These are phyloP conservation scores for Tilletia setariae DNA, from an alignment of 1,284 basidiomycete species.

Conservation along the genomic window DNA sequence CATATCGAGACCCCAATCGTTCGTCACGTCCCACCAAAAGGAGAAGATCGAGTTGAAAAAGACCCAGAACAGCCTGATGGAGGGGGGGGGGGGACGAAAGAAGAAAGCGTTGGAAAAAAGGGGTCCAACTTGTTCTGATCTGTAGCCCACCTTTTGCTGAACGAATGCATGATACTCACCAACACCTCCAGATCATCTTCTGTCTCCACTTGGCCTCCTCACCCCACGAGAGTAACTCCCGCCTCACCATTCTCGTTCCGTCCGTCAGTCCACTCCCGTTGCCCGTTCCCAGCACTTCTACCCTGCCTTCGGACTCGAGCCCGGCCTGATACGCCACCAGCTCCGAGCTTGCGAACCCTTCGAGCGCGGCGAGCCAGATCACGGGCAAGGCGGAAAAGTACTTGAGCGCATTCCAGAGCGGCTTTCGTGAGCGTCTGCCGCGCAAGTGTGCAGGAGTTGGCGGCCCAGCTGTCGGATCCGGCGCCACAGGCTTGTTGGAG, in stretches of 20 bases:
- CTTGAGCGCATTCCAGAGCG: conserved; percentile 90
- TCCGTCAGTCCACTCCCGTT: conserved; percentile 25
- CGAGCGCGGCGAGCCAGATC: conserved; percentile 66
- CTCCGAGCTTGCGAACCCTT: conserved; percentile 14
- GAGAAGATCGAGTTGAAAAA: conserved; percentile 87
- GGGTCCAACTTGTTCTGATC: too few relatives aligned
- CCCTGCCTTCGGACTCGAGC: conserved; percentile 6
- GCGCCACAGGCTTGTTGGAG: too few relatives aligned
- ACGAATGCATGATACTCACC: conserved; percentile 1
- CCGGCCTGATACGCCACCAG: conserved; percentile 1
- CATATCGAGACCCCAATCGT: conserved; percentile 92
- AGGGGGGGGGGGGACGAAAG: not conserved
- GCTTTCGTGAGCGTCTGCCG: conserved; percentile 56
- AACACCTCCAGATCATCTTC: conserved; percentile 16
- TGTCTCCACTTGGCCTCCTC: conserved; percentile 31
- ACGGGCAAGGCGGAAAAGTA: conserved; percentile 98
- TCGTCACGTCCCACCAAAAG: conserved; percentile 98
- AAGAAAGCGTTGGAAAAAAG: too few relatives aligned
- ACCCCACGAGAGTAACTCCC: conserved; percentile 24
- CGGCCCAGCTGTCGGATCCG: not conserved
- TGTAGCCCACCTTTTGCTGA: too few relatives aligned
- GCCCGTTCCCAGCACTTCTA: not conserved
- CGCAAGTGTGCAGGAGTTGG: conserved; percentile 11
- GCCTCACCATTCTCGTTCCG: conserved; percentile 24
- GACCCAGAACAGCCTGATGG: conserved; percentile 73